Base-by-base conservation (phyloP, 1,139 yeast genomes). In the Hemisphaericaspora xylanilytica region DNA sequence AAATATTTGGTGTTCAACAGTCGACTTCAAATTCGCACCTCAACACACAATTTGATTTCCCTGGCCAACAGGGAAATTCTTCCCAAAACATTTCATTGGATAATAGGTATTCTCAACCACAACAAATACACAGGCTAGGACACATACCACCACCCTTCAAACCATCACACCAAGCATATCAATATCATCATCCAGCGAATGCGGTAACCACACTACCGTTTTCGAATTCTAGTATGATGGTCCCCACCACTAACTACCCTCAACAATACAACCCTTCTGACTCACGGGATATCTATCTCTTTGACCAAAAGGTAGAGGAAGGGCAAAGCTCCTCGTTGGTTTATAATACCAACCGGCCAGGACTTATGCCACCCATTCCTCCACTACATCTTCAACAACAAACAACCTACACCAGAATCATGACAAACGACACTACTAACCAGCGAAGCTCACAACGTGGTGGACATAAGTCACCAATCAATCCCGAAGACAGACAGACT, bases 321-420 rank as follows among this genome's bases (percentile, higher is more conserved):
- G 32, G 40, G 18, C 25, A 17, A 14, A 34, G 33, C 13, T 36
- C 39, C 12, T 32, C 33, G 12, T 35, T 44, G 17, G 37, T 40
- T 32, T 46, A 46, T 32, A 35, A 34, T 18, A 47, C 41, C 26
- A 58, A 55, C 13, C 51, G 51, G 38, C 4, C 26, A 9, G 63
- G 63, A 5, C 52, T 64, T 26, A 67, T 67, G 38, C 58, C 70
- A 7, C 75, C 75, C 0, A 70, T 70, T 14, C 75, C 76, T 1
- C 75, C 77, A 2, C 56, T 70, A 22, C 75, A 70, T 44, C 63
- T 68, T 26, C 76, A 70, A 48, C 76, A 71, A 40, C 73, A 69
- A 18, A 65, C 59, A 28, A 56, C 59, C 39, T 40, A 11, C 9
- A 14, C 10, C 26, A 33, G 28, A n/a, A n/a, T n/a, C n/a, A n/a